phyloP scores from a whole-genome alignment of 768 basidiomycete genomes.

The Kwoniella europaea region DNA sequence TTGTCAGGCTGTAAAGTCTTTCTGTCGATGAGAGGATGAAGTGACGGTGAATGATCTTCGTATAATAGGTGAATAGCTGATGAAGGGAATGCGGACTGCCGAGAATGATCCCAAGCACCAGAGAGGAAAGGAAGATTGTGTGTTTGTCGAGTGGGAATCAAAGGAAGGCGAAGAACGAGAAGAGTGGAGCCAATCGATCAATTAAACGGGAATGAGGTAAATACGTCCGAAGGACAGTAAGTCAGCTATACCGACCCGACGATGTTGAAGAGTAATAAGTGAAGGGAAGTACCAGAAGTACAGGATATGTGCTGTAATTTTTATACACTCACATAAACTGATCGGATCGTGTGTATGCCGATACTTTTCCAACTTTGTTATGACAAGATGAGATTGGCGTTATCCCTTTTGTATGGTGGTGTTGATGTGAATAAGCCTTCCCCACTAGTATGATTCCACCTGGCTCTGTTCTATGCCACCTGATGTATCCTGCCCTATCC shows the following conservation, averaged over 20 bases:
- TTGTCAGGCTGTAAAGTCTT: neutral
- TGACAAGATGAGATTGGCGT: neutral
- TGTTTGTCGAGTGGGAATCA: neutral
- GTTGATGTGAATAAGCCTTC: neutral
- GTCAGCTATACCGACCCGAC: neutral
- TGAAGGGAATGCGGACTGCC: neutral
- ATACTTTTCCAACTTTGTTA: neutral
- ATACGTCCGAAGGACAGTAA: neutral
- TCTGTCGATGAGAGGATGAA: neutral
- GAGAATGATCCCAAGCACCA: neutral
- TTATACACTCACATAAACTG: neutral
- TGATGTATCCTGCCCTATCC: too few relatives aligned
- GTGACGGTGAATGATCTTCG: neutral
- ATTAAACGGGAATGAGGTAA: neutral
- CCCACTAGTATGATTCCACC: neutral
- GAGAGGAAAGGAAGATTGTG: neutral
- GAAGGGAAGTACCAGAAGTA: too few relatives aligned
- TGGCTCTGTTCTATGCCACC: neutral
- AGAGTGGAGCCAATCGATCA: neutral
- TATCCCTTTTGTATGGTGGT: neutral
- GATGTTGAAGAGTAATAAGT: neutral
- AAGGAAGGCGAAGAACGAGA: neutral
- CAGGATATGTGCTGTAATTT: too few relatives aligned
- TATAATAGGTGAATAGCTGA: neutral
- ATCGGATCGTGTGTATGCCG: neutral